Base-by-base conservation (phyloP, 1,284 basidiomycete species). In the Sanghuangporus weigelae region DNA sequence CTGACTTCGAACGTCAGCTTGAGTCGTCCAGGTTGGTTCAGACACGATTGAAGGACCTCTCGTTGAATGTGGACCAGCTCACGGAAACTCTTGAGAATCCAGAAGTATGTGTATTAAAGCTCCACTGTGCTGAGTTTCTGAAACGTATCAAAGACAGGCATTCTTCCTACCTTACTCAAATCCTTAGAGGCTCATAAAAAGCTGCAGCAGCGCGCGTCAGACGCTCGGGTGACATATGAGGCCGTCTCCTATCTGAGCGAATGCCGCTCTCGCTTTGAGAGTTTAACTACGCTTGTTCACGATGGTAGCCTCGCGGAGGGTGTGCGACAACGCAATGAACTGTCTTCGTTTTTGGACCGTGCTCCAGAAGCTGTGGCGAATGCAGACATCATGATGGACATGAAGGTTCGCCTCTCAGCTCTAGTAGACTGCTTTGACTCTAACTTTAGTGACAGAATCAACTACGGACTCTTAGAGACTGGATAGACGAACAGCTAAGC, bases 401-500 rank as follows among this genome's bases (percentile, higher is more conserved):
- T 90, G 59, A 84, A 81, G 77, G 90, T 90, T 68, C 48, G 78
- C 69, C 8, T 7, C 64, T 14, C 26, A 40, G 26, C 6, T 21
- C 51, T 36, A 57, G 26, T 59, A 67, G 62, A 63, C 61, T 59
- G 55, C 60, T 50, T 48, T 60, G 7, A 19, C 7, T 2, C 26
- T 55, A 23, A 59, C 8, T 55, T 50, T 1, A 53, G 21, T 38
- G 14, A 11, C 68, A 91, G 89, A 78, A 77, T 57, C 82, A 77
- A 68, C 80, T 84, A 65, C 78, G 79, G 62, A 80, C 82, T 1
- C 73, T 82, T 8, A 80, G 78, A 67, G 84, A 87, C 63, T 81
- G 82, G 38, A 74, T 83, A 4, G 85, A 90, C 69, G 90, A 92
- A 64, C 86, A 90, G 68, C 77, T 93, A 19, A 82, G 79, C 66